Base-by-base conservation (phyloP, 176 grass and related monocot genomes). In the Saccharum spontaneum region DNA sequence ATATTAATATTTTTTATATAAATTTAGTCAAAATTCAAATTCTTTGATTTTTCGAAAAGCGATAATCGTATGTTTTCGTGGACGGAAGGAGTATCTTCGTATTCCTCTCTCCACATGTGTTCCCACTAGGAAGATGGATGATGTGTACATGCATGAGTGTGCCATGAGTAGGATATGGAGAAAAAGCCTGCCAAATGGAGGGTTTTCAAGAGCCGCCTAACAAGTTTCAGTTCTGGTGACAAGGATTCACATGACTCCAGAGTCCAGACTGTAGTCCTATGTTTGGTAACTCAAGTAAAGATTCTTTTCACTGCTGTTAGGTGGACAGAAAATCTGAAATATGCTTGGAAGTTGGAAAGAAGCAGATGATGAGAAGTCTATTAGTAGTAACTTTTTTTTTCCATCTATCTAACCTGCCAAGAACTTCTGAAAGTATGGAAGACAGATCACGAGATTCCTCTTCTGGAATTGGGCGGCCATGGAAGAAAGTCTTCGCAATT, bases 111-210 rank as follows among this genome's bases (percentile, higher is more conserved):
- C 67, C 72, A 44, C 43, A 77, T 89, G 71, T 86, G 66, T 77
- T 70, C 23, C 40, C 59, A 78, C 75, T 73, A 72, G 54, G 73
- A 78, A 75, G n/a, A 43, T 63, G 40, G 69, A 43, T 76, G 62
- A 79, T 75, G 73, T 69, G 80, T 59, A 67, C 67, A 2, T 90
- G 84, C 69, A 79, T 90, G 79, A 83, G 79, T 79, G 79, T 87
- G 60, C 10, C 59, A 79, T 83, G 89, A 83, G 48, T 90, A 75
- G 84, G 75, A 84, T 75, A 22, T 69, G 89, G 13, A 17, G 69
- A 22, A 62, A 87, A 83, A 69, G 23, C 48, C 39, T 60, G 59
- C 11, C 61, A 75, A 28, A 69, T 57, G 24, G 5, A 84, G 41
- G 17, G 24, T 55, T 37, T 81, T 69, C 30, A 57, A 52, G 49